Conservation (phyloP, 495 filamentous ascomycete species). For the Amorphotheca resinae region DNA sequence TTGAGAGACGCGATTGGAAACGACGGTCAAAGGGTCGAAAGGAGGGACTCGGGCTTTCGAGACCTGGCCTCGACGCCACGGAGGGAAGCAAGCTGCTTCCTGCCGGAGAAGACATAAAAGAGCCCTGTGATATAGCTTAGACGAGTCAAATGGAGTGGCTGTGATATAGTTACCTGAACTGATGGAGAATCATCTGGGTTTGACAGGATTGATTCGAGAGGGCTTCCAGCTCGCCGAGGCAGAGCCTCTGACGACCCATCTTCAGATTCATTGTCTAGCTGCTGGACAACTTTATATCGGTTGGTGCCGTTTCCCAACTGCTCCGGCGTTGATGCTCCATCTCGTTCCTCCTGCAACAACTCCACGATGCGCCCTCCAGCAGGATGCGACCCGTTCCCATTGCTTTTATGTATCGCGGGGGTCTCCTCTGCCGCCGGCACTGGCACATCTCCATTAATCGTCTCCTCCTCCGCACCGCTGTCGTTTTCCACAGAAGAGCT, state of each 20-base stretch:
- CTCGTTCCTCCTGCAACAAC: constrained; percentile 28
- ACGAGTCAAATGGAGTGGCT: neutral
- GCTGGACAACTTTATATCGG: constrained; percentile 33
- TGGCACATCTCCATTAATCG: constrained; percentile 23
- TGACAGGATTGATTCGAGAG: constrained; percentile 42
- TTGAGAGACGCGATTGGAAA: constrained; percentile 72
- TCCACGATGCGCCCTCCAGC: constrained; percentile 28
- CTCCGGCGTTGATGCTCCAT: constrained; percentile 20
- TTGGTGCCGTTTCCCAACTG: constrained; percentile 26
- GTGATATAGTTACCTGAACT: constrained; percentile 47
- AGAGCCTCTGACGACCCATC: constrained; percentile 25
- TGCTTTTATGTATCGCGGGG: constrained; percentile 15
- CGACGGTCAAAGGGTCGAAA: constrained; percentile 88
- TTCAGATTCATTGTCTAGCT: constrained; percentile 32
- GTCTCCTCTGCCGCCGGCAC: neutral
- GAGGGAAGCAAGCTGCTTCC: constrained; percentile 47
- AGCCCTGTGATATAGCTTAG: constrained; percentile 46
- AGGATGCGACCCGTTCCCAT: constrained; percentile 10
- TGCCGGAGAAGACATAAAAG: constrained; percentile 56
- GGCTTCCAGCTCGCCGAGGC: constrained; percentile 25
- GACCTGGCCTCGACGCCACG: constrained; percentile 31
- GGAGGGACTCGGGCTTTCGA: constrained; percentile 56
- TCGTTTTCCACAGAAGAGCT: constrained; percentile 36
- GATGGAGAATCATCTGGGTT: constrained; percentile 86
- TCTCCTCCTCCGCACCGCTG: constrained; percentile 31